Evolutionary conservation across 202 grass and related monocot species (phyloP).

Genomic region (Panicum virgatum): DNA sequence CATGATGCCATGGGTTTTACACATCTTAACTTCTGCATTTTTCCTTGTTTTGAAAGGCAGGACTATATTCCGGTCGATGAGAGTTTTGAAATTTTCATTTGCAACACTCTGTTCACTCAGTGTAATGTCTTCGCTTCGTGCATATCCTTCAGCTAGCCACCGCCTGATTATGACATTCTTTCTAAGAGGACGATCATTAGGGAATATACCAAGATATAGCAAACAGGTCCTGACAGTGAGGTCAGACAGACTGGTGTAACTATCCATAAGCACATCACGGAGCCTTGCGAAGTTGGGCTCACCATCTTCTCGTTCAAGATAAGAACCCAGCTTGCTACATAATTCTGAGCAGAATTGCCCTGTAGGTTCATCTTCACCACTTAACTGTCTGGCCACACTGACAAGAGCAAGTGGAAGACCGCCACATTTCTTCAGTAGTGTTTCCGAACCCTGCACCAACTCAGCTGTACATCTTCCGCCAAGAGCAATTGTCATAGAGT

Average conservation of each 20-base stretch:
- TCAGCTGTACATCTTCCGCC: neutral
- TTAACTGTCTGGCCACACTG: neutral
- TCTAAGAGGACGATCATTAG: neutral
- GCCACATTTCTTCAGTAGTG: constrained; percentile 28
- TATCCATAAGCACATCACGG: constrained; percentile 2
- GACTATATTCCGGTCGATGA: no score
- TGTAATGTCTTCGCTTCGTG: neutral
- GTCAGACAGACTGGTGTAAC: neutral
- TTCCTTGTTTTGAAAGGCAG: no score
- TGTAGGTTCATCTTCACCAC: neutral
- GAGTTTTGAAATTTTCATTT: neutral
- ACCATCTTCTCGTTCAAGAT: neutral
- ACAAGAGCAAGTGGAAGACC: constrained; percentile 16
- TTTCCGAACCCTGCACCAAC: neutral
- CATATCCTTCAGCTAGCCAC: constrained; percentile 34
- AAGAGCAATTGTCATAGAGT: constrained; percentile 16
- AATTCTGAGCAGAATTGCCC: neutral
- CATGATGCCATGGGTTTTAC: no score
- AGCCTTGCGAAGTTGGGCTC: constrained; percentile 18
- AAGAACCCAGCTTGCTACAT: neutral
- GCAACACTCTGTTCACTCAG: neutral
- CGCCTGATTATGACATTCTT: constrained; percentile 13
- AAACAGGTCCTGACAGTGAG: neutral
- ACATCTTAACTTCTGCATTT: no score
- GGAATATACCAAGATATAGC: constrained; percentile 31